A percentile compares a stretch with the other conserved stretches of the same genome.
These are phyloP conservation scores for Casaregolazyma lundiana DNA, from an alignment of 1,139 yeast species.

Conservation along the genomic window DNA sequence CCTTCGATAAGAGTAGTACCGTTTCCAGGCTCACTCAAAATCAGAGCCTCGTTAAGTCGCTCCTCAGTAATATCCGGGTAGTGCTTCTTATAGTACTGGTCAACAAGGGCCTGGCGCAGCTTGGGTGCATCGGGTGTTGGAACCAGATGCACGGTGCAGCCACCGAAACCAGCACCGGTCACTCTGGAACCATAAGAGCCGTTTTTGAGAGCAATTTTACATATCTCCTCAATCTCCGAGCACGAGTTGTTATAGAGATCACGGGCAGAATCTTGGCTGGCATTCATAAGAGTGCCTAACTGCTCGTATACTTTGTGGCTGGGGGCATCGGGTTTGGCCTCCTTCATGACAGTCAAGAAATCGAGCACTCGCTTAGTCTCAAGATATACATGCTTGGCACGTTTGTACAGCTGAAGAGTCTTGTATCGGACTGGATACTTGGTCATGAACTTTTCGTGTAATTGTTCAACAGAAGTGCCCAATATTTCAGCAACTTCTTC, in stretches of 20 bases:
- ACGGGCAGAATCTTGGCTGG: constrained; percentile 53
- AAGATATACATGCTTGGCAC: constrained; percentile 61
- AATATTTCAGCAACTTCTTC: constrained; percentile 47
- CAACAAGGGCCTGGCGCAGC: constrained; percentile 45
- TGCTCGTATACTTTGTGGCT: constrained; percentile 17
- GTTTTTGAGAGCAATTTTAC: constrained; percentile 48
- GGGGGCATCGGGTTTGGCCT: constrained; percentile 4
- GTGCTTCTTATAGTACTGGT: constrained; percentile 46
- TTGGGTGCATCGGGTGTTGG: constrained; percentile 42
- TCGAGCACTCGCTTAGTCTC: constrained; percentile 59
- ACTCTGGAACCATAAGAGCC: constrained; percentile 67
- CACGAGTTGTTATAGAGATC: constrained; percentile 52
- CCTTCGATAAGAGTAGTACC: constrained; percentile 47
- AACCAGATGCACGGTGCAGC: constrained; percentile 64
- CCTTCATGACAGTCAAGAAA: constrained; percentile 40
- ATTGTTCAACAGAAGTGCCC: constrained; percentile 42
- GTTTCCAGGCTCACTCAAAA: constrained; percentile 54
- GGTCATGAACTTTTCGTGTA: constrained; percentile 44
- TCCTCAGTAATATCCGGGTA: constrained; percentile 46
- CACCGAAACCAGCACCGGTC: constrained; percentile 85
- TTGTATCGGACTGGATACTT: constrained; percentile 56
- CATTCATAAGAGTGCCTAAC: constrained; percentile 57
- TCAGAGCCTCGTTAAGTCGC: constrained; percentile 49
- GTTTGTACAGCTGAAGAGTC: constrained; percentile 50
- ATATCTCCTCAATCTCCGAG: constrained; percentile 48